A percentile compares a stretch with the other conserved stretches of the same genome.
Conservation (phyloP, 2,329 filamentous ascomycete genomes). For the Coleophoma eucalyptorum region DNA sequence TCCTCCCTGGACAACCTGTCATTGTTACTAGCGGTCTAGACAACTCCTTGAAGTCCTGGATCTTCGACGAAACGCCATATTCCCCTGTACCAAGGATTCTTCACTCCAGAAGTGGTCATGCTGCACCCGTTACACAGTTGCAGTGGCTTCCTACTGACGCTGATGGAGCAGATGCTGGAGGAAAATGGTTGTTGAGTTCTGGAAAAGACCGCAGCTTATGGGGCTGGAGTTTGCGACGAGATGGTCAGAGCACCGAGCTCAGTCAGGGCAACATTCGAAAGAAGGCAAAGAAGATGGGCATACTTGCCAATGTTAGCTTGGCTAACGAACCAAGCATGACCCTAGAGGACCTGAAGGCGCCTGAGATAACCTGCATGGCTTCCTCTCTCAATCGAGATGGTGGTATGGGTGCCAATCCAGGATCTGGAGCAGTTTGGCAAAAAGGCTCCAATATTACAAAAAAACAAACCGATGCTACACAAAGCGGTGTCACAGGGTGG, state of each 20-base stretch:
- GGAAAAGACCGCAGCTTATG: conserved; percentile 88
- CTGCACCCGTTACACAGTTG: conserved; percentile 77
- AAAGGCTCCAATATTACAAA: conserved; percentile 61
- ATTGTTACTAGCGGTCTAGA: conserved; percentile 88
- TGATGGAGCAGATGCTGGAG: conserved; percentile 81
- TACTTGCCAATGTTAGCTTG: conserved; percentile 54
- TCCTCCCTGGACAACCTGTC: conserved; percentile 83
- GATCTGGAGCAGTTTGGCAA: conserved; percentile 79
- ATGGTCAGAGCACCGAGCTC: conserved; percentile 89
- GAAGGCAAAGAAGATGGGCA: conserved; percentile 84
- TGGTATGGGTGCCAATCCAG: conserved; percentile 80
- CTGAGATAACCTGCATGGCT: conserved; percentile 87
- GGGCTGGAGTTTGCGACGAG: conserved; percentile 92
- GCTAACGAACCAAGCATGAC: conserved; percentile 58
- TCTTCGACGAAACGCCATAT: conserved; percentile 90
- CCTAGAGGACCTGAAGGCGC: conserved; percentile 77
- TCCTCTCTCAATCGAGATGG: conserved; percentile 92
- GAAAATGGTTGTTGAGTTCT: conserved; percentile 92
- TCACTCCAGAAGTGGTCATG: conserved; percentile 84
- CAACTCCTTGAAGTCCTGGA: conserved; percentile 94
- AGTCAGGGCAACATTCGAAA: conserved; percentile 87
- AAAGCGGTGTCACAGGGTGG: conserved; percentile 83
- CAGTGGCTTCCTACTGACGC: conserved; percentile 85
- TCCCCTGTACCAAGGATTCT: conserved; percentile 81
- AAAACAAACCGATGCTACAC: conserved; percentile 62